phyloP scores from a whole-genome alignment of 306 rosid species.

The Quercus glauca region DNA sequence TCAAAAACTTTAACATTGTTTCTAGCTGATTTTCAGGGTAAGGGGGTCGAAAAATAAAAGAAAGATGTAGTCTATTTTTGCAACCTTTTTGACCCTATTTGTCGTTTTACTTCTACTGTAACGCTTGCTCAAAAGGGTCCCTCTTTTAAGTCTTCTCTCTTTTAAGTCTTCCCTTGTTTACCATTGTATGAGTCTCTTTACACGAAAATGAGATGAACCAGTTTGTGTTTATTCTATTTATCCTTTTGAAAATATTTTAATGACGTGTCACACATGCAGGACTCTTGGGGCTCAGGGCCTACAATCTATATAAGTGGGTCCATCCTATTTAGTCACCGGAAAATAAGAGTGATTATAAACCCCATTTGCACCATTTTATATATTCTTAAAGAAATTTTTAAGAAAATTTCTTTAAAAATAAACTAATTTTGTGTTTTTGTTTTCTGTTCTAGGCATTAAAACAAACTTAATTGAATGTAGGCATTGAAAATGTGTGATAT shows the following conservation, averaged over 20 bases:
- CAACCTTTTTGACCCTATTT: background rate
- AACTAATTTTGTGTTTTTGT: too few species aligned
- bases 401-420: too few species aligned
- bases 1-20: too few species aligned
- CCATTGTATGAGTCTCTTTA: background rate
- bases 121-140: slow-evolving; percentile 5
- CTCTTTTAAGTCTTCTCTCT: background rate
- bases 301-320: too few species aligned
- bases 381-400: too few species aligned
- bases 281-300: too few species aligned
- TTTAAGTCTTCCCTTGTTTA: too few species aligned
- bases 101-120: background rate
- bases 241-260: background rate
- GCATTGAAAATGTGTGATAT: too few species aligned
- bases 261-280: slow-evolving; percentile 29
- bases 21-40: background rate
- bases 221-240: background rate
- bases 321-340: too few species aligned
- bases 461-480: too few species aligned
- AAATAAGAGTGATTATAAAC: background rate
- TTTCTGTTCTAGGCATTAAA: too few species aligned
- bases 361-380: background rate
- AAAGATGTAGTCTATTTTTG: background rate
- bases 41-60: background rate
- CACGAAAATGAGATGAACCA: background rate